These are phyloP conservation scores for Bolboschoenus planiculmis DNA, from an alignment of 176 grass and related monocot species.

Conservation along the genomic window DNA sequence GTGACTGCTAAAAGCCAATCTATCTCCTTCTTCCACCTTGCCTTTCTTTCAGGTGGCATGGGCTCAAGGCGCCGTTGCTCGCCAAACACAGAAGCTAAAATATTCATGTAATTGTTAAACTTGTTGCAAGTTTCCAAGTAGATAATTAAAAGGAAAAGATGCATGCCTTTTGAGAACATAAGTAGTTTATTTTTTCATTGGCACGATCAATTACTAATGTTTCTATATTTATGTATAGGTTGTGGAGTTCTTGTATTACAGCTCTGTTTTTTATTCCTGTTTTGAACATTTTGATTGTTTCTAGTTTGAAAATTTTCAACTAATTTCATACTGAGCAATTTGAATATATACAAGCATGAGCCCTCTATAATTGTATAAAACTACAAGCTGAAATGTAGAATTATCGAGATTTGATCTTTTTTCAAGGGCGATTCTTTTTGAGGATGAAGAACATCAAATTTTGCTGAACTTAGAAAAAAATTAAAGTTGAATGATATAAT, in stretches of 20 bases:
- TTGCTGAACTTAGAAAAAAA: background rate
- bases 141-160: background rate
- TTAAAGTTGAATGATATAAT: background rate
- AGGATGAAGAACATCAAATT: background rate
- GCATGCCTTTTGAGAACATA: background rate
- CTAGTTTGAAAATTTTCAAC: background rate
- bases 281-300: background rate
- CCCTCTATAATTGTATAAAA: background rate
- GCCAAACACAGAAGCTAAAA: slow-evolving; percentile 72
- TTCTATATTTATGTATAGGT: no score
- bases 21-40: slow-evolving; percentile 74
- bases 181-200: background rate
- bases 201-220: background rate
- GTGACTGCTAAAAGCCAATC: slow-evolving; percentile 81
- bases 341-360: background rate
- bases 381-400: background rate
- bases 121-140: background rate
- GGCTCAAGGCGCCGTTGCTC: slow-evolving; percentile 78
- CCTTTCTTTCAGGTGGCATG: slow-evolving; percentile 61
- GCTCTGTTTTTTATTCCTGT: no score
- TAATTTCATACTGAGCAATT: background rate
- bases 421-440: background rate
- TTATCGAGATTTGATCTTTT: background rate
- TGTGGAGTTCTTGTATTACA: no score
- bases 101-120: slow-evolving; percentile 33